These are phyloP conservation scores for Ophiocytium majus DNA, from an alignment of 352 stramenopile species.

Conservation along the genomic window DNA sequence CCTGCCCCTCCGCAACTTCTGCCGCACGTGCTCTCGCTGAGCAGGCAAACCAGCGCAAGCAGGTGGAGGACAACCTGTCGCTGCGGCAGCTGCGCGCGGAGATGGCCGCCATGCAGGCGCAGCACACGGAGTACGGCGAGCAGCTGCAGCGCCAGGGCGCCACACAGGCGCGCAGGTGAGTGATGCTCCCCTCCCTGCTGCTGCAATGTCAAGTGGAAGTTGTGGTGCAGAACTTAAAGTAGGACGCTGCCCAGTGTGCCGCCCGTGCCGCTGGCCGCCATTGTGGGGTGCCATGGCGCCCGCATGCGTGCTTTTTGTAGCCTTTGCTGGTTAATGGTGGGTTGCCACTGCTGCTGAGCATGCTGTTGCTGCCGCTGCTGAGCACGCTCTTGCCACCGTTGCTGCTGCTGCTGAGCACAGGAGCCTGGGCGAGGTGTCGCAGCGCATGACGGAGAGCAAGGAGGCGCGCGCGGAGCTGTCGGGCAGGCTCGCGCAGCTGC, in stretches of 20 bases:
- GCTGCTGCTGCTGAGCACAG: conserved; percentile 26
- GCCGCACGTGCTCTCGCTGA: no score
- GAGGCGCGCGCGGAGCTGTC: conserved; percentile 62
- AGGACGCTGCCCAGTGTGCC: no score
- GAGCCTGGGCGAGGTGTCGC: conserved; percentile 23
- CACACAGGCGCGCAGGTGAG: background rate
- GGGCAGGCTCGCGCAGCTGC: conserved; percentile 60
- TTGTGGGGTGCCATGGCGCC: no score
- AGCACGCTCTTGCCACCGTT: no score
- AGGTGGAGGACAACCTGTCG: conserved; percentile 16
- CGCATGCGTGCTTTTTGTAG: no score
- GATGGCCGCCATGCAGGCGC: background rate
- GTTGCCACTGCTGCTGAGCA: no score
- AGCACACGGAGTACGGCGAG: background rate
- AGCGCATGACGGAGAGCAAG: conserved; percentile 26
- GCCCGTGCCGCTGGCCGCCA: no score
- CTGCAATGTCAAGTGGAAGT: background rate
- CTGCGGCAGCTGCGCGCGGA: background rate
- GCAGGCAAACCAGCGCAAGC: background rate
- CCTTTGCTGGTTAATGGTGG: no score
- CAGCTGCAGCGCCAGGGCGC: background rate
- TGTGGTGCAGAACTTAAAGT: no score
- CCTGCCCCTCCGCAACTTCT: no score
- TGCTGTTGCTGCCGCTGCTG: no score
- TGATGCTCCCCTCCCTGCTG: no score